A percentile compares a stretch with the other conserved stretches of the same genome.
phyloP scores from a whole-genome alignment of 345 rosid genomes.

The Odontarrhena argentea region DNA sequence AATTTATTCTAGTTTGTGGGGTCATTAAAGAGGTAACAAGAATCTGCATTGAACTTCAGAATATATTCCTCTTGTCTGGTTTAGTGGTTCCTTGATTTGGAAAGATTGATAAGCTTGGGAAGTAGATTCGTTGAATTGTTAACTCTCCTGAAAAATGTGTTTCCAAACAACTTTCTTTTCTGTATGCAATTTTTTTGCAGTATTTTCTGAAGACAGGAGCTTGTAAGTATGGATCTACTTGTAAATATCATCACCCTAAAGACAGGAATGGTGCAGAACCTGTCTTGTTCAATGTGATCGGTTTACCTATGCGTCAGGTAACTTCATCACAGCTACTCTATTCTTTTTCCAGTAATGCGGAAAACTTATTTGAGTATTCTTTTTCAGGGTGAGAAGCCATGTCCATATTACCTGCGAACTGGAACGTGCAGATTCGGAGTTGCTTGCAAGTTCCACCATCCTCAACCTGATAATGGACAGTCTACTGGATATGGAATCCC shows the following conservation, averaged over 20 bases:
- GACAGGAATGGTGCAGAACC: conserved; percentile 86
- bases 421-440: conserved; percentile 78
- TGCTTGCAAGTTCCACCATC: conserved; percentile 87
- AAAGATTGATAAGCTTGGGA: neutral
- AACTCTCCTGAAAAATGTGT: conserved; percentile 2
- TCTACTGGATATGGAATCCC: conserved; percentile 50
- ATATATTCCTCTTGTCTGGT: conserved; percentile 27
- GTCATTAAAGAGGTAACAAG: conserved; percentile 16
- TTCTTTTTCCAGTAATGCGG: neutral
- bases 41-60: conserved; percentile 20
- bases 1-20: conserved; percentile 9
- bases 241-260: conserved; percentile 89
- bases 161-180: conserved; percentile 1
- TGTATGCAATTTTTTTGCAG: conserved; percentile 43
- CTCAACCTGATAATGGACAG: conserved; percentile 63
- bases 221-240: conserved; percentile 78
- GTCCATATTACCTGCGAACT: conserved; percentile 70
- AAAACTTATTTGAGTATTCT: conserved; percentile 21
- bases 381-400: conserved; percentile 71
- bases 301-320: conserved; percentile 87
- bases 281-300: conserved; percentile 59
- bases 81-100: conserved; percentile 19
- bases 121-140: neutral
- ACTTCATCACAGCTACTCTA: neutral
- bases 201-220: conserved; percentile 82